A percentile compares a stretch with the other conserved stretches of the same genome.
Evolutionary conservation across 2,329 filamentous ascomycete species (phyloP).

Genomic region (Colletotrichum sp.): DNA sequence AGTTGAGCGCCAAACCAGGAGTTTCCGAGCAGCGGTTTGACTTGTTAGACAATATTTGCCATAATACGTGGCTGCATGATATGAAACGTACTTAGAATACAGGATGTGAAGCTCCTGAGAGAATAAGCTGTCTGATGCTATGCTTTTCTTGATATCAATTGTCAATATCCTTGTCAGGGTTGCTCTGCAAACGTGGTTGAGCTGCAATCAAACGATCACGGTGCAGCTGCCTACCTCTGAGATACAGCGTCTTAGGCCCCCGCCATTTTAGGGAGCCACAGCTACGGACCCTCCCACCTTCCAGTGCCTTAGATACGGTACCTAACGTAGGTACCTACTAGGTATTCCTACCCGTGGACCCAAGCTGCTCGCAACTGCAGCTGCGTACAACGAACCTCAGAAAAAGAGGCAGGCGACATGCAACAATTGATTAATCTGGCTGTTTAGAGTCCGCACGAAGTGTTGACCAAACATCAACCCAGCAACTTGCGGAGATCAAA

Average conservation of each 20-base stretch:
- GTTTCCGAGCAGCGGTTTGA: conserved; percentile 19
- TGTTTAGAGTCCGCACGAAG: not conserved
- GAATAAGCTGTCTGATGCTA: not conserved
- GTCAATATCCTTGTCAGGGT: not conserved
- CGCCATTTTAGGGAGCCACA: not conserved
- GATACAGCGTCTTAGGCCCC: not conserved
- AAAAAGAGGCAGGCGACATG: not conserved
- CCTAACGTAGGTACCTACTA: not conserved
- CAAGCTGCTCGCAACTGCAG: not conserved
- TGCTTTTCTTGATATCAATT: not conserved
- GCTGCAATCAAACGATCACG: not conserved
- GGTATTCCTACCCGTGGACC: not conserved
- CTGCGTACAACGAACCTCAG: not conserved
- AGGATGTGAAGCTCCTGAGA: not conserved
- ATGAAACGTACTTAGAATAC: conserved; percentile 19
- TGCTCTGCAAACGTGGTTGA: not conserved
- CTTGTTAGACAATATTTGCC: conserved; percentile 13
- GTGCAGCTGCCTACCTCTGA: too few relatives aligned
- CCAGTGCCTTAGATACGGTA: not conserved
- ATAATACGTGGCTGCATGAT: conserved; percentile 12
- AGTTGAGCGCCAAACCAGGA: conserved; percentile 12
- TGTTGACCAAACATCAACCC: not conserved
- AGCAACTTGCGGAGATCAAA: not conserved
- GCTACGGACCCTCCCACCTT: not conserved
- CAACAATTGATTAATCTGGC: not conserved